Evolutionary conservation across 495 filamentous ascomycete genomes (phyloP).

Genomic region (Emericellopsis terricola): DNA sequence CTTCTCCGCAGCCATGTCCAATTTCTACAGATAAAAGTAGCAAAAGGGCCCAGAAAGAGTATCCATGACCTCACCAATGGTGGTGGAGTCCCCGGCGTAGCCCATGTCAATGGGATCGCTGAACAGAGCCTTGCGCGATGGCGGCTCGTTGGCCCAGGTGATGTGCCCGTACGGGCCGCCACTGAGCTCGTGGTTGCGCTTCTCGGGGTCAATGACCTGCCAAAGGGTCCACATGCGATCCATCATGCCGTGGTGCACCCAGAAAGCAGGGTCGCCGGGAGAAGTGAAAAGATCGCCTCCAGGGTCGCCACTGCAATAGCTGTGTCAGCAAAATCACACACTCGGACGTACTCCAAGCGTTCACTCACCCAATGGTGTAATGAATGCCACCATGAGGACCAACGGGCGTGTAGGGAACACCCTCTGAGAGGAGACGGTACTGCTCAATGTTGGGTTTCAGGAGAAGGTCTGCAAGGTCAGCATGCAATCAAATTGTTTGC

Average conservation of each 20-base stretch:
- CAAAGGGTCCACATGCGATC: conserved; percentile 53
- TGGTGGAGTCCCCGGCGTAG: conserved; percentile 8
- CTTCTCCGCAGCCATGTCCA: no score
- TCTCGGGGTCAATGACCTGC: conserved; percentile 30
- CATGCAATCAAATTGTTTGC: no score
- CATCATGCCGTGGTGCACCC: conserved; percentile 47
- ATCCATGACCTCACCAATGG: conserved; percentile 15
- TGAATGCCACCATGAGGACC: no score
- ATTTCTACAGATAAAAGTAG: conserved; percentile 16
- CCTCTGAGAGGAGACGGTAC: no score
- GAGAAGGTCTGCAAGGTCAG: no score
- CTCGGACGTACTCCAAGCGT: no score
- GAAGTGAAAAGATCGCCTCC: conserved; percentile 29
- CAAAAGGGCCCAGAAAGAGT: conserved; percentile 16
- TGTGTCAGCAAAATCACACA: no score
- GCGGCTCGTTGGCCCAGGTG: no score
- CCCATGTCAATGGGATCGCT: conserved; percentile 13
- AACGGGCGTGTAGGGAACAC: no score
- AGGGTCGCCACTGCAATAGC: conserved; percentile 11
- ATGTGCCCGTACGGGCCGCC: conserved; percentile 13
- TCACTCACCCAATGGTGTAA: no score
- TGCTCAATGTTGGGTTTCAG: no score
- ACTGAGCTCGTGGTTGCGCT: conserved; percentile 12
- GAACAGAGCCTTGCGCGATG: conserved; percentile 7
- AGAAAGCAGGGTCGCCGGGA: conserved; percentile 54